These are phyloP conservation scores for Corrigiola litoralis DNA, from an alignment of 179 eudicot genomes.

Conservation along the genomic window DNA sequence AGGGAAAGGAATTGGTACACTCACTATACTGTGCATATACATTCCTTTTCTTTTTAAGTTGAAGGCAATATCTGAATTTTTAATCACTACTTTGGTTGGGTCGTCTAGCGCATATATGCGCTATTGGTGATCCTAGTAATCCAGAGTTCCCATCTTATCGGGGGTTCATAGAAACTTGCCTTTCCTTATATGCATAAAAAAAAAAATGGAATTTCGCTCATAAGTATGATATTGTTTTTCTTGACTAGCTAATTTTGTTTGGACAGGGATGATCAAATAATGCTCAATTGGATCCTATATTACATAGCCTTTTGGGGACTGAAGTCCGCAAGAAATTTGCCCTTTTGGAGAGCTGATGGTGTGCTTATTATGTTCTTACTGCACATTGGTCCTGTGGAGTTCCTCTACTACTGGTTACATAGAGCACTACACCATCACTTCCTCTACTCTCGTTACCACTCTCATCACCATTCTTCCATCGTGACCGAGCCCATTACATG, in stretches of 20 bases:
- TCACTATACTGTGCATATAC: neutral
- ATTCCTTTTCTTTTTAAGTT: neutral
- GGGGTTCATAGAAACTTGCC: no score
- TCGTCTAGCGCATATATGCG: no score
- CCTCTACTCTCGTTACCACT: slow-evolving; percentile 65
- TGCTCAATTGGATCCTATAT: slow-evolving; percentile 35
- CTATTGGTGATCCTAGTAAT: no score
- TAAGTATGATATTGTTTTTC: no score
- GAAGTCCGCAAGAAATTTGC: slow-evolving; percentile 21
- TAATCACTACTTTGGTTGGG: neutral
- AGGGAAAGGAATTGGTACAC: slow-evolving; percentile 63
- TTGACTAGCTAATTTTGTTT: no score
- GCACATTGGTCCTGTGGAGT: slow-evolving; percentile 60
- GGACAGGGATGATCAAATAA: slow-evolving; percentile 65
- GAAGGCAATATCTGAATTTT: no score
- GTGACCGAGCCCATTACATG: slow-evolving; percentile 64
- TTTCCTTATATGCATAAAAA: no score
- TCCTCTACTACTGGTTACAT: slow-evolving; percentile 65
- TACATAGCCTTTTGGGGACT: slow-evolving; percentile 19
- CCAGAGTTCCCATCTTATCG: no score
- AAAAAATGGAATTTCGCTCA: no score
- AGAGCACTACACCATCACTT: slow-evolving; percentile 69
- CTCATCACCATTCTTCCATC: slow-evolving; percentile 68
- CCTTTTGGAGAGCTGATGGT: slow-evolving; percentile 51
- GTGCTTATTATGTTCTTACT: slow-evolving; percentile 27